Conservation (phyloP, 2,329 filamentous ascomycete genomes). For the Clonostachys sp. region DNA sequence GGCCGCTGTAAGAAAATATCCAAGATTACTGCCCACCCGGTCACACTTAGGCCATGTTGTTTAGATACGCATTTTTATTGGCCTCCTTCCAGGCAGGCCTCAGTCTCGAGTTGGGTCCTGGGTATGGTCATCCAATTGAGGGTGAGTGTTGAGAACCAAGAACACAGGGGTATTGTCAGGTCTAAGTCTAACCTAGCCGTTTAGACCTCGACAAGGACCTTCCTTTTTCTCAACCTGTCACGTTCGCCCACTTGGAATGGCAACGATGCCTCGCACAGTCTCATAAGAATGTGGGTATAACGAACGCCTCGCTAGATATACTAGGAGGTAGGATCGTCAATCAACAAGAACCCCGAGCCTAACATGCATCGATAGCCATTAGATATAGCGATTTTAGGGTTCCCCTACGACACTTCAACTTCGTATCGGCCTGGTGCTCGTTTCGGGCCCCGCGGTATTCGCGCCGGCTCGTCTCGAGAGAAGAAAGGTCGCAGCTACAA, state of each 20-base stretch:
- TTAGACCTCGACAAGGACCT: conserved; percentile 4
- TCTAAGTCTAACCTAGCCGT: neutral
- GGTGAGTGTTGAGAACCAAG: neutral
- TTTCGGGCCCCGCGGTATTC: conserved; percentile 79
- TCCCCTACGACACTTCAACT: conserved; percentile 2
- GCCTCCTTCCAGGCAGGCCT: neutral
- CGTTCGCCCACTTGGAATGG: conserved; percentile 3
- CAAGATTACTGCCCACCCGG: no score
- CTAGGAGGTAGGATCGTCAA: neutral
- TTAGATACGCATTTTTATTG: neutral
- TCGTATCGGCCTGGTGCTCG: conserved; percentile 44
- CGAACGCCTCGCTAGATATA: neutral
- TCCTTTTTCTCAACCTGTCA: conserved; percentile 4
- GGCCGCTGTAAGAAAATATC: no score
- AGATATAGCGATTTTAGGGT: conserved; percentile 2
- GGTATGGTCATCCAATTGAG: neutral
- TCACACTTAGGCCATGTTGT: no score
- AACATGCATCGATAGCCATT: neutral
- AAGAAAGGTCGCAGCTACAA: conserved; percentile 4
- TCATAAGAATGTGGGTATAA: conserved; percentile 1
- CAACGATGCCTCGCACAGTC: conserved; percentile 2
- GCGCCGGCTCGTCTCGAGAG: conserved; percentile 54
- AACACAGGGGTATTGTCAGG: no score
- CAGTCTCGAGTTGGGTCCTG: neutral
- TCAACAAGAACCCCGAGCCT: neutral